Evolutionary conservation across 2,329 filamentous ascomycete genomes (phyloP), one percentile per base, ranked within the genome.

Genomic region (Diaporthe eres): DNA sequence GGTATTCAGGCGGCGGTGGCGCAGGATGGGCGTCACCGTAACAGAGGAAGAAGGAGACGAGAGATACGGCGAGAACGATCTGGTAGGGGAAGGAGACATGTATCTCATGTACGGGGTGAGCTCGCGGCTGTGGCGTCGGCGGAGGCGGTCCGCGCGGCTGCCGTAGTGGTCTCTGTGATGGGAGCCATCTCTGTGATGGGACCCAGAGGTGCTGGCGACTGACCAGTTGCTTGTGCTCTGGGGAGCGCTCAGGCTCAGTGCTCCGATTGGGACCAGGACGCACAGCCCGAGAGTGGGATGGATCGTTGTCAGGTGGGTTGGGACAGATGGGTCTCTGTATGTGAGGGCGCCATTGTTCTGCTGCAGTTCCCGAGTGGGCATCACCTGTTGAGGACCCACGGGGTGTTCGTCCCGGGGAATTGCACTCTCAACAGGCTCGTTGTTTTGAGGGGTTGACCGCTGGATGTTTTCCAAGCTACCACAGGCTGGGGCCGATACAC

Each of bases 231-330:
- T 9, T 28, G 31, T 8, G 7, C 47, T 68, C n/a, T 15, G 47
- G 4, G 47, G 65, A 42, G 13, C 31, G 3, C 25, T 44, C 2
- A 17, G 1, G 6, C 47, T 39, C 22, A 51, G 13, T 39, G 34
- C 31, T 28, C n/a, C n/a, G 34, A 68, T 19, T 0, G 65, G 65
- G 34, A 68, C 49, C n/a, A 68, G 65, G 13, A 68, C 34, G n/a
- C 65, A 68, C n/a, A 25, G 22, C 31, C 65, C 65, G 15, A 68
- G 65, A 1, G 22, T 39, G 4, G 65, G 65, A 51, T 68, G 65
- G 13, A 68, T 19, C 22, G 65, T 53, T 2, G 49, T 13, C 31
- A 68, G 31, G n/a, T 53, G 39, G 13, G 47, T 49, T 4, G 37
- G 42, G 9, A 10, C 4, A 10, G 47, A 19, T 9, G 19, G 31